These are phyloP conservation scores for Nigrospora oryzae DNA, from an alignment of 2,329 filamentous ascomycete genomes.

Conservation along the genomic window DNA sequence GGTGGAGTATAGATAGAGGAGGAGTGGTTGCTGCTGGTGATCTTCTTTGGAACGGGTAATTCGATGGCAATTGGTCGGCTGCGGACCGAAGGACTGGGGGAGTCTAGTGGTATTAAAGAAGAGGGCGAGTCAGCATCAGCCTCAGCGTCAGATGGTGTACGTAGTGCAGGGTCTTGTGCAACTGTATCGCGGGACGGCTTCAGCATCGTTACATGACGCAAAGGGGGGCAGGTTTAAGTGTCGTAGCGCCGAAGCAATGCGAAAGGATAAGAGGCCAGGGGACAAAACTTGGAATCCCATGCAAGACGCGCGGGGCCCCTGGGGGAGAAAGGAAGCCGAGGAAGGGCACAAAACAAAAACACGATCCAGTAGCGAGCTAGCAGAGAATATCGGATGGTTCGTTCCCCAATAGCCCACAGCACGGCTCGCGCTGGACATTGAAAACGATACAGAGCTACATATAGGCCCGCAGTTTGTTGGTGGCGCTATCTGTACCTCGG, in stretches of 20 bases:
- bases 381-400: no score
- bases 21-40: constrained; percentile 17
- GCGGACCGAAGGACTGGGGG: constrained; percentile 13
- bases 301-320: background rate
- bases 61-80: constrained; percentile 47
- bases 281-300: constrained; percentile 1
- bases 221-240: background rate
- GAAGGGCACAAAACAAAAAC: no score
- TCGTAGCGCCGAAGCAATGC: no score
- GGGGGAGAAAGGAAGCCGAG: no score
- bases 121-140: constrained; percentile 16
- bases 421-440: no score
- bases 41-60: constrained; percentile 30
- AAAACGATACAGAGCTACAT: no score
- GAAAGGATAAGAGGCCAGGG: background rate
- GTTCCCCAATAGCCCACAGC: no score
- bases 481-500: no score
- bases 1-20: constrained; percentile 33
- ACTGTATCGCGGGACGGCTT: background rate
- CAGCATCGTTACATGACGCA: constrained; percentile 2
- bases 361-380: no score
- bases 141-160: constrained; percentile 2
- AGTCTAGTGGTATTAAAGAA: constrained; percentile 6
- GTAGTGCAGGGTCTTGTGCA: background rate
- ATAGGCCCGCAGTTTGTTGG: no score